phyloP scores from a whole-genome alignment of 2,329 filamentous ascomycete genomes.

The Trichoderma arundinaceum region DNA sequence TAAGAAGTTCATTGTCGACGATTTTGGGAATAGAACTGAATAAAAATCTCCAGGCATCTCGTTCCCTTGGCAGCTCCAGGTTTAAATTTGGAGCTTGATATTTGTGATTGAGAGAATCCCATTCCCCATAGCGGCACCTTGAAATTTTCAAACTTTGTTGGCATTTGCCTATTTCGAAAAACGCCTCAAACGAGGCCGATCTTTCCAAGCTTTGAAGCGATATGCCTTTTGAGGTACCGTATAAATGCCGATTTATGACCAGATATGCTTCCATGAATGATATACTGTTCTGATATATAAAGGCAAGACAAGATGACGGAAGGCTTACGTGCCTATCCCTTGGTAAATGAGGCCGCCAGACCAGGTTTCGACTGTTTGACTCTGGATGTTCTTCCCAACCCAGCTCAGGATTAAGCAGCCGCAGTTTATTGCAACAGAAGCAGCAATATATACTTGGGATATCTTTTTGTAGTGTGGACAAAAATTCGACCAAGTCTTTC shows the following conservation, averaged over 20 bases:
- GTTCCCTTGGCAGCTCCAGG: not conserved
- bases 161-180: not conserved
- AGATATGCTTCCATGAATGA: slow-evolving; percentile 4
- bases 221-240: not conserved
- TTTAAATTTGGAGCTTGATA: not conserved
- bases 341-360: no score
- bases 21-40: not conserved
- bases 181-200: not conserved
- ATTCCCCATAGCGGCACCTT: no score
- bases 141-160: no score
- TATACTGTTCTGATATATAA: not conserved
- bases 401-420: not conserved
- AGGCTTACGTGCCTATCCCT: not conserved
- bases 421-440: not conserved
- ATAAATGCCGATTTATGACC: not conserved
- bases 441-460: not conserved
- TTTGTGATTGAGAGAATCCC: no score
- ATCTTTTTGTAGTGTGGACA: slow-evolving; percentile 1
- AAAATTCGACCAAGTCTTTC: not conserved
- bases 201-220: not conserved
- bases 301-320: not conserved
- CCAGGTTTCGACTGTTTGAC: no score
- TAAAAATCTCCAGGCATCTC: not conserved
- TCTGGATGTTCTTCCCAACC: not conserved
- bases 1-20: not conserved